A percentile compares a stretch with the other conserved stretches of the same genome.
phyloP scores from a whole-genome alignment of 768 basidiomycete genomes.

The Suillus subaureus region DNA sequence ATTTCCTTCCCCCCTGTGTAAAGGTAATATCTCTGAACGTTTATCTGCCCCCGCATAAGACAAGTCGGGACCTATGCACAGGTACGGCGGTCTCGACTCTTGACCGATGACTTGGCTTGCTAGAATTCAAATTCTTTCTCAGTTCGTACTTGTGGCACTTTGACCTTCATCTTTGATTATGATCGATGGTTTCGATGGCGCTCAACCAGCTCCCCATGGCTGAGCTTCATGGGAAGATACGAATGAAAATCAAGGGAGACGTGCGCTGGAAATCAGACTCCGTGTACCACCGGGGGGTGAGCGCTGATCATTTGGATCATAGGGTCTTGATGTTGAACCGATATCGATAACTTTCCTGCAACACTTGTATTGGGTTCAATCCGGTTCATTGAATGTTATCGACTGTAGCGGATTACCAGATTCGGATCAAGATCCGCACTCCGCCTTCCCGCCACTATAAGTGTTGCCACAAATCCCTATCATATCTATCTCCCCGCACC shows the following conservation, averaged over 20 bases:
- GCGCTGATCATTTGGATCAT: not conserved
- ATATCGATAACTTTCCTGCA: constrained; percentile 12
- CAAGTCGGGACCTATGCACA: constrained; percentile 18
- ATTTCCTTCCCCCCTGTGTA: constrained; percentile 18
- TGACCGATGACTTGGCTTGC: constrained; percentile 23
- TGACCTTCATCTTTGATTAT: not conserved
- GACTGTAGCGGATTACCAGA: constrained; percentile 28
- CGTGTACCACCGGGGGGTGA: not conserved
- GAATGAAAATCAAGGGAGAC: not conserved
- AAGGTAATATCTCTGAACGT: constrained; percentile 10
- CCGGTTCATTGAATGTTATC: constrained; percentile 5
- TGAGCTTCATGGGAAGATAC: constrained; percentile 1
- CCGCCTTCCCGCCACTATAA: constrained; percentile 52
- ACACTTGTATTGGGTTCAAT: constrained; percentile 10
- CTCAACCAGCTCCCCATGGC: not conserved
- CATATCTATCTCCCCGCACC: constrained; percentile 25
- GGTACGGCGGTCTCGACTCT: constrained; percentile 23
- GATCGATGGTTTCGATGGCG: constrained; percentile 5
- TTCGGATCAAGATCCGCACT: constrained; percentile 81
- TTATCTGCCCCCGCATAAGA: constrained; percentile 15
- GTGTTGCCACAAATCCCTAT: constrained; percentile 30
- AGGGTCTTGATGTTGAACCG: constrained; percentile 11
- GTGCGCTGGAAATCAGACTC: constrained; percentile 2
- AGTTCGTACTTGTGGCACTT: not conserved
- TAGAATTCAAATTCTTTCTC: constrained; percentile 5